These are phyloP conservation scores for Papilionanthe hybrid DNA, from an alignment of 116 monocot genomes.

Conservation along the genomic window DNA sequence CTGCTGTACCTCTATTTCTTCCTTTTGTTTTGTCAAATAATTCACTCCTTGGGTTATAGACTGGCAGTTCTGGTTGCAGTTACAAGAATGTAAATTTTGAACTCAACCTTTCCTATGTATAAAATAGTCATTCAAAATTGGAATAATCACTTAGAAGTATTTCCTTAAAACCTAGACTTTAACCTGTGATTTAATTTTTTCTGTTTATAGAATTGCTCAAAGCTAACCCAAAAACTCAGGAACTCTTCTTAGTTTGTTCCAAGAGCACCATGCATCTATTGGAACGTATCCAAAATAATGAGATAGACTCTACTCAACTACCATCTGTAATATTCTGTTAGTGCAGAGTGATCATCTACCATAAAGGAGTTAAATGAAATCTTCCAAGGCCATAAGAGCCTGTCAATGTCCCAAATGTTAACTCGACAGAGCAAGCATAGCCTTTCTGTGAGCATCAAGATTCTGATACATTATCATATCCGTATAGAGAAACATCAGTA, in stretches of 20 bases:
- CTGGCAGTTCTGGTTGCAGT: no score
- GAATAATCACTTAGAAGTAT: not conserved
- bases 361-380: not conserved
- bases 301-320: not conserved
- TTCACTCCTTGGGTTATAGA: not conserved
- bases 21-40: not conserved
- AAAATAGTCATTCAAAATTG: not conserved
- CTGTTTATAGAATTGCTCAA: not conserved
- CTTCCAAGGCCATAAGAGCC: not conserved
- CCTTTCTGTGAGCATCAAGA: not conserved
- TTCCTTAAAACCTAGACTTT: not conserved
- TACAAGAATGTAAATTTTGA: not conserved
- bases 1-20: not conserved
- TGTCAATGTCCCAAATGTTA: not conserved
- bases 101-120: not conserved
- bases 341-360: not conserved
- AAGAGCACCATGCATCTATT: not conserved
- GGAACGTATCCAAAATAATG: not conserved
- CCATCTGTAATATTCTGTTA: not conserved
- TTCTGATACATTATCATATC: not conserved
- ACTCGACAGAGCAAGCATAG: not conserved
- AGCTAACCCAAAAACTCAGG: not conserved
- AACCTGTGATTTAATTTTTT: not conserved
- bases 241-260: not conserved
- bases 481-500: not conserved